Base-by-base conservation (phyloP, 192 early-diverging fungal species). In the Mortierella hygrophila region DNA sequence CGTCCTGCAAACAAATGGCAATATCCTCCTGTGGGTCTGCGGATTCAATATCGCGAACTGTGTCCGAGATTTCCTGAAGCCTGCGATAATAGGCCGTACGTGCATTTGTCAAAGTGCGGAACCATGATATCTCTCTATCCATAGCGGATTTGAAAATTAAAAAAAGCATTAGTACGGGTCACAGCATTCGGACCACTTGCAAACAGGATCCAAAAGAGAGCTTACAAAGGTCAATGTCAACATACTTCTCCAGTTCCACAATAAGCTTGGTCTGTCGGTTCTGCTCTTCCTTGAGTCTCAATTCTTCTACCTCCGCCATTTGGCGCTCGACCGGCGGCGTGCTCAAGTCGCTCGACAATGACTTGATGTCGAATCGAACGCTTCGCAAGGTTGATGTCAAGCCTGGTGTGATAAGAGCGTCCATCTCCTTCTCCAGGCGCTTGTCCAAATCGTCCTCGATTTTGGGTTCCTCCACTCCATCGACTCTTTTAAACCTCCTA, bases 21-120 rank as follows among this genome's bases (percentile, higher is more conserved):
- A 82, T 82, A 55, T 82, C 81, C 26, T 65, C 60, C 55, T 82
- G 75, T 1, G 71, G 71, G 9, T 77, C 75, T 1, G n/a, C 11
- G 18, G 81, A 77, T 52, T 74, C 47, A 18, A 82, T 52, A n/a
- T 82, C 87, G 6, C 71, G 76, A 44, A 90, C 90, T 23, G 81
- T 85, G 37, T 89, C 90, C 0, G 90, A 90, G n/a, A 89, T 83
- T 11, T 70, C 68, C 40, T 90, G 90, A 6, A 90, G 78, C 15
- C 76, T 70, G 16, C 83, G 74, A 47, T 87, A 90, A 49, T 90
- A 90, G 11, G 80, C 90, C 11, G 89, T 89, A 10, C 90, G 89
- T 23, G 74, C 11, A 57, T 70, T 76, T 15, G 81, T 82, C 57
- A 82, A 65, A 8, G 68, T 23, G 4, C 81, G 81, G 41, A 82